These are phyloP conservation scores for Annulohypoxylon bovei DNA, from an alignment of 495 filamentous ascomycete species.

Conservation along the genomic window DNA sequence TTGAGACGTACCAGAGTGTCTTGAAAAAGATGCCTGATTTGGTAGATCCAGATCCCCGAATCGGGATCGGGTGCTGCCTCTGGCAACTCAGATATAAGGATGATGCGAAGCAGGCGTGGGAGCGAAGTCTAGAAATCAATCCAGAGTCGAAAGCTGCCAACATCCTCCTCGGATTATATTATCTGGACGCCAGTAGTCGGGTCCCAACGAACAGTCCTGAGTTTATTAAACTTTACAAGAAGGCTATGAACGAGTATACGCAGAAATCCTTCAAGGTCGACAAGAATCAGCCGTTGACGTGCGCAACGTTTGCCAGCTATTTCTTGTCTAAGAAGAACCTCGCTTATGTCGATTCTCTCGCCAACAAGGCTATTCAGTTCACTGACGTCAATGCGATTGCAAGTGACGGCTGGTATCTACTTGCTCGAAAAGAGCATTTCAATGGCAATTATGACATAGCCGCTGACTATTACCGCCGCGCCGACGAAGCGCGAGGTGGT, in stretches of 20 bases:
- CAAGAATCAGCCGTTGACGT: conserved; percentile 89
- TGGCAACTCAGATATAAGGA: conserved; percentile 96
- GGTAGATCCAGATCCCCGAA: conserved; percentile 92
- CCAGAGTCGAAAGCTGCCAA: conserved; percentile 90
- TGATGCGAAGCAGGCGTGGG: conserved; percentile 89
- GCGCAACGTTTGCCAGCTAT: conserved; percentile 86
- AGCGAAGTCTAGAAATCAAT: conserved; percentile 85
- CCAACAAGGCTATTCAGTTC: conserved; percentile 91
- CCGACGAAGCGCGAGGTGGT: conserved; percentile 89
- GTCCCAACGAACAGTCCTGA: conserved; percentile 77
- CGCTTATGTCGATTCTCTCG: conserved; percentile 80
- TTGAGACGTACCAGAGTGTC: conserved; percentile 86
- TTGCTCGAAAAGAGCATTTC: conserved; percentile 89
- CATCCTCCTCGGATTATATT: conserved; percentile 86
- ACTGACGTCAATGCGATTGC: conserved; percentile 96
- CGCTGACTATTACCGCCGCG: conserved; percentile 81
- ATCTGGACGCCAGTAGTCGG: conserved; percentile 82
- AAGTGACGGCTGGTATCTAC: conserved; percentile 95
- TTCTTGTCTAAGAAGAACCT: conserved; percentile 83
- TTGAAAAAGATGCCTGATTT: conserved; percentile 84
- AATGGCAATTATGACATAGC: conserved; percentile 72
- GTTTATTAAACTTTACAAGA: conserved; percentile 84
- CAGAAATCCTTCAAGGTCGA: conserved; percentile 96
- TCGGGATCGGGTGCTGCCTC: conserved; percentile 93
- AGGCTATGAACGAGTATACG: conserved; percentile 92